These are phyloP conservation scores for Eutrema heterophyllum DNA, from an alignment of 345 rosid species.

Conservation along the genomic window DNA sequence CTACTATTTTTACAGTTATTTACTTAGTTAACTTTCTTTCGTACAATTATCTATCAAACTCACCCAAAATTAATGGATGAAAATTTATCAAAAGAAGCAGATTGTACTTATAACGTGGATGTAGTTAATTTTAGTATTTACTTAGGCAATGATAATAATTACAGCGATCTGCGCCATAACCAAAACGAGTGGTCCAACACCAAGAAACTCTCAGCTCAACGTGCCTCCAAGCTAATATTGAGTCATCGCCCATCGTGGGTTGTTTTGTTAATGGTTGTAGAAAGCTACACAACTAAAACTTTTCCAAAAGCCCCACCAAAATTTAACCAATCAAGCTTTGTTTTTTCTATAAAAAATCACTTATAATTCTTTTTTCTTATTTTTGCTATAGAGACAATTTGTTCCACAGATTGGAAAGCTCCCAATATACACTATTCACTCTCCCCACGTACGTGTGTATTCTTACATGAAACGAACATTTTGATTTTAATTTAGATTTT, in stretches of 20 bases:
- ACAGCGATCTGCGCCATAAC: background rate
- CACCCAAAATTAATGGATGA: background rate
- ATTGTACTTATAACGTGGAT: background rate
- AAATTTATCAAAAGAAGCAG: background rate
- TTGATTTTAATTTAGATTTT: too few species aligned
- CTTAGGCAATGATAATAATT: background rate
- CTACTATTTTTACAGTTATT: too few species aligned
- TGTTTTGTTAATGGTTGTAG: too few species aligned
- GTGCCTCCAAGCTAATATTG: background rate
- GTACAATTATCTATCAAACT: background rate
- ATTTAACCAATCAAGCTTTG: background rate
- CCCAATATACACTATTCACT: background rate
- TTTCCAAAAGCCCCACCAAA: background rate
- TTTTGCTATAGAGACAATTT: background rate
- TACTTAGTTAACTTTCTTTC: background rate
- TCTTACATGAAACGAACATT: background rate
- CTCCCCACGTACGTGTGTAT: background rate
- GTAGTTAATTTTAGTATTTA: background rate
- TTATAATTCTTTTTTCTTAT: background rate
- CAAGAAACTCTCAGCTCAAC: constrained; percentile 15
- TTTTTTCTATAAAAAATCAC: background rate
- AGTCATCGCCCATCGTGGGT: background rate
- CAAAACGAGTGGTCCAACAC: constrained; percentile 15
- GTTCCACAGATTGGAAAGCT: background rate
- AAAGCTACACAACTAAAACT: background rate